Evolutionary conservation across 2,329 filamentous ascomycete genomes (phyloP), one percentile per base, ranked within the genome.

Genomic region (Colletotrichum tofieldiae): DNA sequence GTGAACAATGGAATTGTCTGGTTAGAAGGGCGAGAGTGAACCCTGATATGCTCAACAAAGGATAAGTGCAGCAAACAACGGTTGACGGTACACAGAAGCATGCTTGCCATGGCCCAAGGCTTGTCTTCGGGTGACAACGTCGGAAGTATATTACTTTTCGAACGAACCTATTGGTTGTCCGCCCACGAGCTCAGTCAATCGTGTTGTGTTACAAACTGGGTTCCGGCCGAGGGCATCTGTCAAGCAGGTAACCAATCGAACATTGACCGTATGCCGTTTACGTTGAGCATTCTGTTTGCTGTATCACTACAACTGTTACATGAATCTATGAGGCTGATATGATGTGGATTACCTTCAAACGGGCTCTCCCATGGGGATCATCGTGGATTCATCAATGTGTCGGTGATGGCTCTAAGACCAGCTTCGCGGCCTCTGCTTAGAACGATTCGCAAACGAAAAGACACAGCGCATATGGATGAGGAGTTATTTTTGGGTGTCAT

Each of bases 31-130:
- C 14, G 14, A 12, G n/a, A 12, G 6, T 5, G 7, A 18, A 16
- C n/a, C 37, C 11, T 7, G 16, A 29, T 11, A 16, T 18, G 35
- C 55, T 58, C 55, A 41, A 39, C 55, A 58, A 41, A 58, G n/a
- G 55, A 58, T 41, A 39, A 18, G 12, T 41, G n/a, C 55, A 58
- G 55, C 55, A 58, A 58, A n/a, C 55, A 41, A 58, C 8, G n/a
- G 35, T 26, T 26, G 35, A 58, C 35, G n/a, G 55, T n/a, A 14
- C n/a, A 41, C 55, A 20, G n/a, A n/a, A 18, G 14, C 12, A 4
- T 39, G n/a, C 8, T 58, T 41, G n/a, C 37, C 37, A 26, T 23
- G 55, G 26, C 35, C 55, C 55, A 29, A 41, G 37, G 12, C n/a
- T 58, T 14, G 35, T 23, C 23, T 26, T 58, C n/a, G 55, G 35